Percentiles rank a stretch among this genome's conserved stretches.
Evolutionary conservation across 108 stramenopile genomes (phyloP).

Genomic region (Skeletonema tropicum): DNA sequence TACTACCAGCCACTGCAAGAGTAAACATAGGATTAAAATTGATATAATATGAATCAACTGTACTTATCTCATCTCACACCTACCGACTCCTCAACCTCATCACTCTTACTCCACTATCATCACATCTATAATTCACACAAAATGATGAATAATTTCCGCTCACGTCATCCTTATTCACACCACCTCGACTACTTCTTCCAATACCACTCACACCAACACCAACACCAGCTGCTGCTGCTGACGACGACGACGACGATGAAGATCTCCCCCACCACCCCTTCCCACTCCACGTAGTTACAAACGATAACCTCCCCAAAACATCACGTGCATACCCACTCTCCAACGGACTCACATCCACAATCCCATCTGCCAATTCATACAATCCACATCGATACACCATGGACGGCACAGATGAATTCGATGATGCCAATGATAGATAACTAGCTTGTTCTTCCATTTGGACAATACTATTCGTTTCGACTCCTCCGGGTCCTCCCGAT

Average conservation of each 20-base stretch:
- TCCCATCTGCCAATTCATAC: constrained; percentile 70
- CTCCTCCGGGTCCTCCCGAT: constrained; percentile 13
- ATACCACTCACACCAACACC: background rate
- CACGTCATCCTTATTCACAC: constrained; percentile 5
- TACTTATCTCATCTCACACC: no score
- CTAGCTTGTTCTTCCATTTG: constrained; percentile 38
- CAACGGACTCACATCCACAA: constrained; percentile 84
- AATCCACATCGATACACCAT: constrained; percentile 63
- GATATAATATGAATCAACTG: no score
- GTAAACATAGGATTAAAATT: background rate
- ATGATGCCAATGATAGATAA: constrained; percentile 10
- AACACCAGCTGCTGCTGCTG: background rate
- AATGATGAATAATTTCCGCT: constrained; percentile 24
- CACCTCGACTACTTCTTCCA: background rate
- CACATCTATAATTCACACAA: constrained; percentile 47
- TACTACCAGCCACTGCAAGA: background rate
- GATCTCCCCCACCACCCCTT: constrained; percentile 48
- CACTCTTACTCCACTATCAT: constrained; percentile 42
- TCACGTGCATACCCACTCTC: constrained; percentile 79
- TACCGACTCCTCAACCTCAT: constrained; percentile 41
- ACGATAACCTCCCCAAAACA: constrained; percentile 73
- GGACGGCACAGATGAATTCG: constrained; percentile 11
- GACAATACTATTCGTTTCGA: background rate
- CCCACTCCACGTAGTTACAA: constrained; percentile 43
- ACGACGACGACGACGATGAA: background rate